Percentiles rank a stretch among this genome's conserved stretches.
Conservation (phyloP, 768 basidiomycete species). For the Macrolepiota dolichaula region DNA sequence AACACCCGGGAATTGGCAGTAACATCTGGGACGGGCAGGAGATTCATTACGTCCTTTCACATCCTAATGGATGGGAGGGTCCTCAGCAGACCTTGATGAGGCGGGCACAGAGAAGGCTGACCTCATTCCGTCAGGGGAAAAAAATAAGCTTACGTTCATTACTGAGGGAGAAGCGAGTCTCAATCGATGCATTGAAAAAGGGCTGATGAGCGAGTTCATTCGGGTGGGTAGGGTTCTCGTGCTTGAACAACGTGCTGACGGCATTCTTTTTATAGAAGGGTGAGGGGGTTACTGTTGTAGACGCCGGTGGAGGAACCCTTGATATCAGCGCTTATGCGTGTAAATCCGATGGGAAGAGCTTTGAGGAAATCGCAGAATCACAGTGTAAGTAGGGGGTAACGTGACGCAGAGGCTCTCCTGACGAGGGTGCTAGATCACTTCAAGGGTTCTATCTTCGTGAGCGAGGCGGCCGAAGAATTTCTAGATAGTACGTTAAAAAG, state of each 20-base stretch:
- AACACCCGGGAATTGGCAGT: conserved; percentile 33
- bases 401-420: not conserved
- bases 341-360: conserved; percentile 18
- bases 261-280: conserved; percentile 24
- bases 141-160: conserved; percentile 44
- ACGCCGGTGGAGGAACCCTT: conserved; percentile 59
- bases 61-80: conserved; percentile 64
- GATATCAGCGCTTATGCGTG: conserved; percentile 50
- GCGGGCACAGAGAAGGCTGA: conserved; percentile 44
- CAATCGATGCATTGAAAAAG: conserved; percentile 46
- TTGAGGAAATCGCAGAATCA: conserved; percentile 41
- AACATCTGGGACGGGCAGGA: conserved; percentile 42
- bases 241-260: not conserved
- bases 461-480: conserved; percentile 30
- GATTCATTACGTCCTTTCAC: conserved; percentile 50
- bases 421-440: conserved; percentile 30
- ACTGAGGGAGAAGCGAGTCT: conserved; percentile 61
- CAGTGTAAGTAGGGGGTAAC: conserved; percentile 28
- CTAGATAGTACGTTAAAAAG: conserved; percentile 31
- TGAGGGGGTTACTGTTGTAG: conserved; percentile 47
- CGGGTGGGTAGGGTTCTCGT: conserved; percentile 15
- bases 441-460: conserved; percentile 45
- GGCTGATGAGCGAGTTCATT: conserved; percentile 32
- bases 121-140: conserved; percentile 38
- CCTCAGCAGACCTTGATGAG: conserved; percentile 51